Evolutionary conservation across 257 asterid genomes (phyloP).

Genomic region (Agastache rugosa): DNA sequence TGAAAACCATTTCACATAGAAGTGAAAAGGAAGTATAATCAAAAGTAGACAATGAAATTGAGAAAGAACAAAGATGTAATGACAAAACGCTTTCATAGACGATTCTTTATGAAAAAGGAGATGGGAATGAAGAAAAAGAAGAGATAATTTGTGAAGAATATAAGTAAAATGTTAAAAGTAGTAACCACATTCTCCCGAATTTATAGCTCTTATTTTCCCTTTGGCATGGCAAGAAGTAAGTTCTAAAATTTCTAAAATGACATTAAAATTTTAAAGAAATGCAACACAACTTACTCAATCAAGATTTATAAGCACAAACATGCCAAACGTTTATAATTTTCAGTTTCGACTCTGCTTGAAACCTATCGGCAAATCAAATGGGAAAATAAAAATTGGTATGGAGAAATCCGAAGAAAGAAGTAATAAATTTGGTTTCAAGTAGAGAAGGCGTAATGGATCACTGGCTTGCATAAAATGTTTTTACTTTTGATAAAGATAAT

Average conservation of each 20-base stretch:
- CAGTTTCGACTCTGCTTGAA: neutral
- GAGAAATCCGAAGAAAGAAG: neutral
- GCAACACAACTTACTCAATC: constrained; percentile 3
- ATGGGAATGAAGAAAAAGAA: neutral
- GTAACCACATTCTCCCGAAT: neutral
- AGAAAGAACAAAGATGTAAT: constrained; percentile 1
- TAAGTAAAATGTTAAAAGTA: neutral
- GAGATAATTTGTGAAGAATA: constrained; percentile 24
- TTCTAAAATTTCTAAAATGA: neutral
- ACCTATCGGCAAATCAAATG: constrained; percentile 2
- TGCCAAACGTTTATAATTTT: neutral
- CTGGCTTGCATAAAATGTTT: neutral
- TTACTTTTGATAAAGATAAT: constrained; percentile 1
- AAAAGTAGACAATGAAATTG: constrained; percentile 15
- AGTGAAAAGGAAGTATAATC: constrained; percentile 27
- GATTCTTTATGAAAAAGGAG: constrained; percentile 5
- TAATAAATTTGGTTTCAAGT: neutral
- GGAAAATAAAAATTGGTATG: neutral
- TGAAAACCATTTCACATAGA: constrained; percentile 42
- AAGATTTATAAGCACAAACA: neutral
- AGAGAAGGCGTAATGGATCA: neutral
- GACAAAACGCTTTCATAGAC: constrained; percentile 17
- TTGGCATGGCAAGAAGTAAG: neutral
- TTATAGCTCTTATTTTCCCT: neutral
- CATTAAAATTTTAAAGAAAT: neutral